Base-by-base conservation (phyloP, 2,329 filamentous ascomycete species). In the Pseudogymnoascus sp. region DNA sequence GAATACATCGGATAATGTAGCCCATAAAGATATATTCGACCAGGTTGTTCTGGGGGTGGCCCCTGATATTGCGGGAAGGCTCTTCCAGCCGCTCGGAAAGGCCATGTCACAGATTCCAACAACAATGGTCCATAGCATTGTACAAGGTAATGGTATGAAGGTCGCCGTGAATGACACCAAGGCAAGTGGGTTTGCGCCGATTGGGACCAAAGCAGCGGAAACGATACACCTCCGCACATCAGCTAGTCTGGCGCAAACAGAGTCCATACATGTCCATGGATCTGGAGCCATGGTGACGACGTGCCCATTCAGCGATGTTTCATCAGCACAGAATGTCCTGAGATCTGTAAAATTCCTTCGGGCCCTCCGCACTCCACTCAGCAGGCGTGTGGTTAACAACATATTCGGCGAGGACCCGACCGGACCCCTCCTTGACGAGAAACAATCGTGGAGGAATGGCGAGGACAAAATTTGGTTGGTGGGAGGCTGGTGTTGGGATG, bases 401-500 rank as follows among this genome's bases (percentile, higher is more conserved):
- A 77, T 84, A 10, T 79, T 83, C 65, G 68, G 62, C 60, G 62
- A 29, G 10, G 59, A 65, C 50, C 17, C 35, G 13, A 33, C 42
- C 9, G 37, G 23, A 17, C 42, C 26, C 6, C 62, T 68, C 11
- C 33, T 62, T 21, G 62, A 65, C 7, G 63, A 67, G 50, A 64
- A 71, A 17, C 71, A 72, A 62, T 17, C 35, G 21, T 86, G 83
- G 82, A 75, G 71, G 7, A 86, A 83, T 64, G 83, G 83, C 0
- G 74, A 83, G 60, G 76, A 78, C 7, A 77, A 79, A 42, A 79
- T 87, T 0, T 86, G 79, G 77, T 68, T 86, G 11, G 76, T 78
- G 0, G 84, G 84, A 5, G 81, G 82, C 0, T 87, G 83, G 84
- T 87, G 83, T 67, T 86, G 83, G 83, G 84, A 87, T 70, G 84